These are phyloP conservation scores for Hericium rajendrae DNA, from an alignment of 768 basidiomycete species.

Conservation along the genomic window DNA sequence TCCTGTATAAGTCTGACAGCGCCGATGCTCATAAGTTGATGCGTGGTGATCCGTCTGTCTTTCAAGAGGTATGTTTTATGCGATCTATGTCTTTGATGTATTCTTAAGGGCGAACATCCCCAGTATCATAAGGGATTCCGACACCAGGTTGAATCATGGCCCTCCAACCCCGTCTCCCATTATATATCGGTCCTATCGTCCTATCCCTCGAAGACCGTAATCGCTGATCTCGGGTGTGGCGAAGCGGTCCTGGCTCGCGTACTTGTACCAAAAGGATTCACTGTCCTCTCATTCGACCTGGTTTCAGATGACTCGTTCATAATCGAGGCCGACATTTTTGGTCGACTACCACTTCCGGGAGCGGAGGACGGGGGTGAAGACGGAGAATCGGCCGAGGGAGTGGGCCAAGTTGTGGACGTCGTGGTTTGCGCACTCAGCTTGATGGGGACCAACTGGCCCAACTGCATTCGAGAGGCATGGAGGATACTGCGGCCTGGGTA, in stretches of 20 bases:
- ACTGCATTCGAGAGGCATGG: conserved; percentile 82
- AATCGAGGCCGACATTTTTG: conserved; percentile 83
- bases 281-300: conserved; percentile 73
- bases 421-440: conserved; percentile 91
- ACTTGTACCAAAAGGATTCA: conserved; percentile 58
- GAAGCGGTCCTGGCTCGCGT: conserved; percentile 80
- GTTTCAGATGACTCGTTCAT: conserved; percentile 69
- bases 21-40: conserved; percentile 69
- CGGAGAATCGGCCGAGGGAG: conserved; percentile 32
- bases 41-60: conserved; percentile 71
- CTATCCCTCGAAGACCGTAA: conserved; percentile 58
- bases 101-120: conserved; percentile 1
- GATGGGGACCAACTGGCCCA: conserved; percentile 97
- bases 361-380: conserved; percentile 36
- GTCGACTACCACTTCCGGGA: conserved; percentile 76
- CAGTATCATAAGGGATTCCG: conserved; percentile 94
- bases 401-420: conserved; percentile 79
- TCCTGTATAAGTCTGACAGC: conserved; percentile 81
- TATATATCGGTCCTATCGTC: conserved; percentile 59
- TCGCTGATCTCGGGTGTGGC: conserved; percentile 93
- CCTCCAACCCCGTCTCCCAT: conserved; percentile 83
- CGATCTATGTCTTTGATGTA: not conserved
- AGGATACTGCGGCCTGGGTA: conserved; percentile 78
- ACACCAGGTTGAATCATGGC: conserved; percentile 87
- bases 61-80: conserved; percentile 56